Conservation (phyloP, 1,284 basidiomycete species). For the Malassezia obtusa region DNA sequence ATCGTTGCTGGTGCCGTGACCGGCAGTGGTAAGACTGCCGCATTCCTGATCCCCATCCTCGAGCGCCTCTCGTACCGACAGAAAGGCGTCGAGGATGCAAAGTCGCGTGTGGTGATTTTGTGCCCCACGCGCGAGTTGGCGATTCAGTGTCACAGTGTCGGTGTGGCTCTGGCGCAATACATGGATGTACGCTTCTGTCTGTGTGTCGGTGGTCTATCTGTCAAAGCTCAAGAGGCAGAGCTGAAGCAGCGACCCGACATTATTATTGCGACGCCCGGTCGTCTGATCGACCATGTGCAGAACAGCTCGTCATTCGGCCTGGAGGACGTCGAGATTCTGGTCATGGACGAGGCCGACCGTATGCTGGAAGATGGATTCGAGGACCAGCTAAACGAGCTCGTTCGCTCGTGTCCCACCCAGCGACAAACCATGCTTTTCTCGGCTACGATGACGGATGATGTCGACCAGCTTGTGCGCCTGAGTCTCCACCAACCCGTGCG, state of each 20-base stretch:
- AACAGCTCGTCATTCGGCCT: constrained; percentile 90
- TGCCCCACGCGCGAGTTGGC: constrained; percentile 53
- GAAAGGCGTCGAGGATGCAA: constrained; percentile 4
- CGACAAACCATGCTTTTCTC: constrained; percentile 98
- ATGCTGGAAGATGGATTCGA: constrained; percentile 96
- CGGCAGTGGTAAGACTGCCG: constrained; percentile 84
- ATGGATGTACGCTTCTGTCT: constrained; percentile 22
- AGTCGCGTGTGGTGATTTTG: constrained; percentile 48
- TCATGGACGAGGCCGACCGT: constrained; percentile 93
- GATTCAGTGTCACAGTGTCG: constrained; percentile 48
- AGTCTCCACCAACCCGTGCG: constrained; percentile 75
- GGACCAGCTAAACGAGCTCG: constrained; percentile 89
- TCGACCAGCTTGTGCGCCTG: constrained; percentile 84
- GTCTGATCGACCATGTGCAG: constrained; percentile 58
- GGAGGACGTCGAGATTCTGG: constrained; percentile 81
- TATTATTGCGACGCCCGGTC: constrained; percentile 53
- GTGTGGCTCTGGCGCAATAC: constrained; percentile 29
- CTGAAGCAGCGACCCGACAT: constrained; percentile 49
- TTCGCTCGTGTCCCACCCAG: constrained; percentile 73
- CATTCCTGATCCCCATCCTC: constrained; percentile 78
- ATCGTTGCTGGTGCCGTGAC: constrained; percentile 74
- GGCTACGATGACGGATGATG: constrained; percentile 92
- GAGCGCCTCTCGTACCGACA: constrained; percentile 52
- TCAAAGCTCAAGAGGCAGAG: constrained; percentile 46
- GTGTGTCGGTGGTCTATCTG: constrained; percentile 16